These are phyloP conservation scores for Umbelopsis isabellina DNA, from an alignment of 192 early-diverging fungal species.

Conservation along the genomic window DNA sequence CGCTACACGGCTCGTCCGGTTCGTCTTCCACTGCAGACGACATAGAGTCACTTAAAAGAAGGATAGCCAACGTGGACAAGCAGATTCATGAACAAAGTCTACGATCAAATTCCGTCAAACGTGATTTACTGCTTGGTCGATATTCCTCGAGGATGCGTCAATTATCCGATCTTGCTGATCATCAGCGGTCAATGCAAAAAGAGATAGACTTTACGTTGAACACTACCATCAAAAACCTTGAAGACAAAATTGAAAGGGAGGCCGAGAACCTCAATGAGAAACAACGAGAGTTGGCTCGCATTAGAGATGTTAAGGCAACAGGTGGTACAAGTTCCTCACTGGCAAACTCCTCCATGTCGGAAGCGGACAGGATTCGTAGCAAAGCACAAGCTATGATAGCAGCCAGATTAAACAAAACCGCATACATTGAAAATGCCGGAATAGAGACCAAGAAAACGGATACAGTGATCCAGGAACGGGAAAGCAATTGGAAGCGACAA, in stretches of 20 bases:
- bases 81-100: background rate
- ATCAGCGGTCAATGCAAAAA: conserved; percentile 25
- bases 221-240: conserved; percentile 24
- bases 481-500: background rate
- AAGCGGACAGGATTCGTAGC: conserved; percentile 50
- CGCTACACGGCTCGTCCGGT: background rate
- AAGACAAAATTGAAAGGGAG: conserved; percentile 18
- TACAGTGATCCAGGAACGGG: background rate
- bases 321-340: background rate
- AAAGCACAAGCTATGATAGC: conserved; percentile 56
- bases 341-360: conserved; percentile 34
- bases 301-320: background rate
- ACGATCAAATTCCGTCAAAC: background rate
- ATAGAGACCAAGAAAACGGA: background rate
- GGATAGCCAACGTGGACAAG: conserved; percentile 8
- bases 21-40: background rate
- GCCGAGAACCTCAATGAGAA: conserved; percentile 20
- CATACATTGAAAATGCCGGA: background rate
- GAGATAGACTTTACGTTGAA: conserved; percentile 34
- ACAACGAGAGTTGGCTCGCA: conserved; percentile 9
- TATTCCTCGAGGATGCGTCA: conserved; percentile 33
- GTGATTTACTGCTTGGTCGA: conserved; percentile 18
- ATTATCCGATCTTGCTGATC: conserved; percentile 30
- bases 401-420: conserved; percentile 36
- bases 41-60: background rate